Evolutionary conservation across 2,329 filamentous ascomycete genomes (phyloP), one percentile per base, ranked within the genome.

Genomic region (Anisogramma anomala): DNA sequence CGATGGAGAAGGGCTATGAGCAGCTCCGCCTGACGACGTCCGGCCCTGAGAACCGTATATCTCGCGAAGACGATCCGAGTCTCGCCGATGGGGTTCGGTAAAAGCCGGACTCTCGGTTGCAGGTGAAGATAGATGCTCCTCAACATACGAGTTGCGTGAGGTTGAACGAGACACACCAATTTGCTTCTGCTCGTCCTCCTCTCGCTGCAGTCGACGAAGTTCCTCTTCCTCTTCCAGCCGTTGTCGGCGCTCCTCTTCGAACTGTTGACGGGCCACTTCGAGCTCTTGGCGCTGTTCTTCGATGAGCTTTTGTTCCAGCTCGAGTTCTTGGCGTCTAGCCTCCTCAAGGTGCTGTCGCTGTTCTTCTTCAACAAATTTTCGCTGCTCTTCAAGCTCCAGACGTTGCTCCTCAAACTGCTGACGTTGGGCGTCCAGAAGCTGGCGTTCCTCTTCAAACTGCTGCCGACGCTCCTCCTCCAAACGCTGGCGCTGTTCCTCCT

Each of bases 21-120:
- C 4, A 39, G 51, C 11, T 46, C 47, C 3, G 20, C 42, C 42
- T 3, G 42, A 41, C 14, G 53, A 54, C 10, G 32, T 19, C 7
- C 41, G 28, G 8, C 36, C n/a, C 4, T 46, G 36, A n/a, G 63
- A 53, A 3, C 68, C 69, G 46, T 77, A 76, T 15, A 72, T 71
- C 46, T 77, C 72, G 4, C 70, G 63, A 23, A 71, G 55, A 2
- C 71, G 64, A 37, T 70, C 69, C 46, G 72, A 68, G 1, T 75
- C 70, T 2, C 58, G 58, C 9, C 55, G 55, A 2, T 60, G 60
- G 8, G 60, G 63, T 10, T 46, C 42, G 9, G 14, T 35, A 9
- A 36, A 40, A 11, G 36, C 22, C 14, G 33, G 35, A n/a, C 33
- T 31, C 14, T 43, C 44, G 3, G 37, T 23, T 14, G 25, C 11